phyloP scores from a whole-genome alignment of 1,284 basidiomycete species.

The Ustilago trichophora region DNA sequence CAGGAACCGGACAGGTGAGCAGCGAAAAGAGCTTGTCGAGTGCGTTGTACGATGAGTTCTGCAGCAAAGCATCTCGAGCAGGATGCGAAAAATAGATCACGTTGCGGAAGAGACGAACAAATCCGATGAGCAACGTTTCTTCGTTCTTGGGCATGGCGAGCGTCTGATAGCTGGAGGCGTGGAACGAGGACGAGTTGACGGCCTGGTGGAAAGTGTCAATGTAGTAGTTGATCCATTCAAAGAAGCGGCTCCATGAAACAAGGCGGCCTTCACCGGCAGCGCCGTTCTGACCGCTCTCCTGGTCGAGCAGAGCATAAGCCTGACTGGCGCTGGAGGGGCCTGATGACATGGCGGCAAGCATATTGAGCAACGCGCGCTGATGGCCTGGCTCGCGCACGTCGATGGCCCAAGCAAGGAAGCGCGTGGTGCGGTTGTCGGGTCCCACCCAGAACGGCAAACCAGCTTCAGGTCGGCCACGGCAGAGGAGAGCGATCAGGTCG shows the following conservation, averaged over 20 bases:
- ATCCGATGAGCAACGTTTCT: constrained; percentile 79
- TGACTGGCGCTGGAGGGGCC: constrained; percentile 63
- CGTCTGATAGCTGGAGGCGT: constrained; percentile 37
- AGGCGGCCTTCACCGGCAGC: constrained; percentile 53
- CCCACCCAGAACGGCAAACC: constrained; percentile 62
- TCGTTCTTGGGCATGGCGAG: constrained; percentile 76
- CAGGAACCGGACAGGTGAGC: constrained; percentile 69
- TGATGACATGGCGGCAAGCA: constrained; percentile 61
- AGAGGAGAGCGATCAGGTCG: constrained; percentile 59
- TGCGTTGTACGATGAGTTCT: constrained; percentile 76
- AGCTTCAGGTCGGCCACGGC: constrained; percentile 54
- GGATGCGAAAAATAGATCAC: constrained; percentile 81
- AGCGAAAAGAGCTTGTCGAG: constrained; percentile 76
- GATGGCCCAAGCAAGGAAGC: constrained; percentile 65
- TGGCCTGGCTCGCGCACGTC: constrained; percentile 63
- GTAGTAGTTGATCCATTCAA: constrained; percentile 65
- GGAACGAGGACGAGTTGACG: constrained; percentile 31
- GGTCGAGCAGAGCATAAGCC: constrained; percentile 58
- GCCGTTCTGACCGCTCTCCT: constrained; percentile 31
- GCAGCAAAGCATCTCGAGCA: constrained; percentile 80
- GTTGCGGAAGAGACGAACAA: constrained; percentile 80
- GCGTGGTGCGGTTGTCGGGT: constrained; percentile 68
- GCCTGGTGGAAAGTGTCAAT: constrained; percentile 58
- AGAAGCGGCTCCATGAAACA: constrained; percentile 62
- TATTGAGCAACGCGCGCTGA: constrained; percentile 62